Evolutionary conservation across 371 early-diverging fungal genomes (phyloP).

Genomic region (Mucor velutinosus): DNA sequence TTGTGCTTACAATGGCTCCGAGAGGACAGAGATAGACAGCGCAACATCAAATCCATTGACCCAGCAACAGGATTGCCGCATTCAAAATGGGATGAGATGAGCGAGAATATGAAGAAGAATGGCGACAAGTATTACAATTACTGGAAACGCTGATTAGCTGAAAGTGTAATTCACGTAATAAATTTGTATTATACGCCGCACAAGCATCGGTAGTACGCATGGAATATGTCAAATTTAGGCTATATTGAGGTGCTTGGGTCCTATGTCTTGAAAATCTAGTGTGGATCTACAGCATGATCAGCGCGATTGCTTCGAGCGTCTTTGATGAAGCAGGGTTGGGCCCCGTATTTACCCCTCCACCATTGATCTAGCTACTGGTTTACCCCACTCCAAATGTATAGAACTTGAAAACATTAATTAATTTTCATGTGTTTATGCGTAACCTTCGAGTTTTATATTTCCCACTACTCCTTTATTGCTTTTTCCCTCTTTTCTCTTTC

Average conservation of each 20-base stretch:
- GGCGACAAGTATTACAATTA: slow-evolving; percentile 71
- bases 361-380: slow-evolving; percentile 40
- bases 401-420: slow-evolving; percentile 39
- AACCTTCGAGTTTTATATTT: slow-evolving; percentile 1
- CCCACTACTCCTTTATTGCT: neutral
- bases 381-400: slow-evolving; percentile 62
- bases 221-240: no score
- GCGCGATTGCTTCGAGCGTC: no score
- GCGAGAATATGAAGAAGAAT: slow-evolving; percentile 69
- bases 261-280: no score
- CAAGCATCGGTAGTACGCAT: no score
- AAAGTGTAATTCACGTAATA: neutral
- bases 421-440: slow-evolving; percentile 22
- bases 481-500: neutral
- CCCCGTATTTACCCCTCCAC: slow-evolving; percentile 17
- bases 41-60: slow-evolving; percentile 26
- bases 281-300: no score
- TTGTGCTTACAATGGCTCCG: slow-evolving; percentile 54
- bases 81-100: slow-evolving; percentile 74
- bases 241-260: no score
- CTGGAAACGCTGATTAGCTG: slow-evolving; percentile 37
- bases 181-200: no score
- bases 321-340: neutral
- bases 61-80: slow-evolving; percentile 47
- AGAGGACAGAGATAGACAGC: slow-evolving; percentile 37